These are phyloP conservation scores for Scheffersomyces illinoinensis DNA, from an alignment of 1,139 yeast genomes.

Conservation along the genomic window DNA sequence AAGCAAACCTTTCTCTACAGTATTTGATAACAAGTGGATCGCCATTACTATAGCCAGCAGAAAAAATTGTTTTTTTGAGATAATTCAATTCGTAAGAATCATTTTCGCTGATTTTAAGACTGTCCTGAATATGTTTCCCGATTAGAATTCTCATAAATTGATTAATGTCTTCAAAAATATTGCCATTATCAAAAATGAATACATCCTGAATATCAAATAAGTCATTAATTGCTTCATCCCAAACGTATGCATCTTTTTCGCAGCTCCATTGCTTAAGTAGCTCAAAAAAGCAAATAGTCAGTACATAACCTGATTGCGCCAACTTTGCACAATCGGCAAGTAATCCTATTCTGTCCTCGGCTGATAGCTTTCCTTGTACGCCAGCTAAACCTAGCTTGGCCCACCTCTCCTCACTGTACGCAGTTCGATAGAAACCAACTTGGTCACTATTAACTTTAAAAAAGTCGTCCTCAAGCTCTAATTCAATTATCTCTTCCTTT, in stretches of 20 bases:
- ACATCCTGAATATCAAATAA: slow-evolving; percentile 13
- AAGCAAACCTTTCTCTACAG: slow-evolving; percentile 11
- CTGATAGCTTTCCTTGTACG: slow-evolving; percentile 15
- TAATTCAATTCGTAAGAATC: slow-evolving; percentile 17
- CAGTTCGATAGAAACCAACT: slow-evolving; percentile 18
- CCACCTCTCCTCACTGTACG: slow-evolving; percentile 17
- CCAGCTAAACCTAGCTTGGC: slow-evolving; percentile 16
- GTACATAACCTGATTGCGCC: slow-evolving; percentile 15
- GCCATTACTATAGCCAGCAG: slow-evolving; percentile 10
- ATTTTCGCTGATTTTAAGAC: slow-evolving; percentile 8
- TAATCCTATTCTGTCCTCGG: slow-evolving; percentile 19
- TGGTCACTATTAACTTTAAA: slow-evolving; percentile 17
- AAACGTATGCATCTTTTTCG: slow-evolving; percentile 17
- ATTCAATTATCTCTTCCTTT: slow-evolving; percentile 7
- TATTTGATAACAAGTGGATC: slow-evolving; percentile 10
- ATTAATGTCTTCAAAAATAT: slow-evolving; percentile 10
- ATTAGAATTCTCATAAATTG: slow-evolving; percentile 13
- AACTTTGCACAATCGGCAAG: slow-evolving; percentile 18
- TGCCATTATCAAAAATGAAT: slow-evolving; percentile 12
- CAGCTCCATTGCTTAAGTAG: slow-evolving; percentile 15
- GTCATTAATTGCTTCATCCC: slow-evolving; percentile 14
- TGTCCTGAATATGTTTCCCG: slow-evolving; percentile 1
- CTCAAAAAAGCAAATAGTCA: slow-evolving; percentile 14
- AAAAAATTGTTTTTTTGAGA: slow-evolving; percentile 15
- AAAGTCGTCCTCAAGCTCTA: slow-evolving; percentile 14